Base-by-base conservation (phyloP, 208 protist genomes). In the Acanthamoeba triangularis region DNA sequence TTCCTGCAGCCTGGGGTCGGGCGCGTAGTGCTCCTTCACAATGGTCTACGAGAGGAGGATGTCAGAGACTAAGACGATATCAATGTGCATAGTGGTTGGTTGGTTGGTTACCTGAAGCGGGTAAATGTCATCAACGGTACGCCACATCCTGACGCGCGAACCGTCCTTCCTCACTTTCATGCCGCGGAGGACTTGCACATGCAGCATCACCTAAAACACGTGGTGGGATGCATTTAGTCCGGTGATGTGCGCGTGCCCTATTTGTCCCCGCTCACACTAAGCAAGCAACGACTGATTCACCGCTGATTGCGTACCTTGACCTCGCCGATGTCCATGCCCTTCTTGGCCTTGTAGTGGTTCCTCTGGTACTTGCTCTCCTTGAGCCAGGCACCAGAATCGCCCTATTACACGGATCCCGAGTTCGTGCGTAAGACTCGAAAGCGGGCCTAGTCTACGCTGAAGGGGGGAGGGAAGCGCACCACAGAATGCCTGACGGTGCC, bases 321-420 rank as follows among this genome's bases (percentile, higher is more conserved):
- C 28, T 93, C 88, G 35, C 88, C 88, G 25, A 93, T 76, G 35
- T 93, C 88, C 52, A 93, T 78, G 56, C 88, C 88, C 44, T 76
- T 67, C 47, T 93, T 93, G 88, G 65, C 35, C 59, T 76, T 67
- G 88, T 93, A 93, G 41, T 93, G 33, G 33, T 93, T 93, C 61
- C 49, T 69, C 65, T 93, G 88, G 28, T 93, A 93, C 65, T 93
- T 93, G 88, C 88, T 93, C 61, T 93, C 88, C 65, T 93, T 93
- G 20, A 35, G 41, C 88, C 88, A 93, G 13, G 88, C 88, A 25
- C 37, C 35, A 1, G 65, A 74, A 76, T 93, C 88, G 41, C n/a
- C 88, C 59, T 93, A 16, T 30, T 3, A 16, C n/a, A n/a, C n/a
- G 18, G 35, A 30, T 25, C n/a, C n/a, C n/a, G n/a, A n/a, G n/a